A percentile compares a stretch with the other conserved stretches of the same genome.
Conservation (phyloP, 2,329 filamentous ascomycete genomes). For the Phyllosticta citrichinensis region DNA sequence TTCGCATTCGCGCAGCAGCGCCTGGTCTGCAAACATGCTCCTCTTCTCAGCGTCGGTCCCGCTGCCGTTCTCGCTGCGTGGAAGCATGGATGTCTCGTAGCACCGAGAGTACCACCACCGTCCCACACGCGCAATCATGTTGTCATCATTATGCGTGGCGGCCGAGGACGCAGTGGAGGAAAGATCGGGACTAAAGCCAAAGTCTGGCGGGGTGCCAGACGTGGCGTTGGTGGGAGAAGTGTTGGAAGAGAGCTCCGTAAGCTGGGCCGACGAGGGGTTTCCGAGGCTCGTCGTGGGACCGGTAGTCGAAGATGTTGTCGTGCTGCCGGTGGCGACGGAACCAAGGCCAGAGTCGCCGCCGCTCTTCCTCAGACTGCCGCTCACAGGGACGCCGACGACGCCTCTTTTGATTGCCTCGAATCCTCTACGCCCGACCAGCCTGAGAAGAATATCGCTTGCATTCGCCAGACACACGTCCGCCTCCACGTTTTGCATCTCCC, state of each 20-base stretch:
- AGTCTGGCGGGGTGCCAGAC: constrained; percentile 23
- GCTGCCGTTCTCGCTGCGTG: constrained; percentile 36
- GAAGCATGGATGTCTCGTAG: constrained; percentile 52
- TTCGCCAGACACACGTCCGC: constrained; percentile 50
- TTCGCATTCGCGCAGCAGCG: constrained; percentile 73
- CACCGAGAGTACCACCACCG: constrained; percentile 95
- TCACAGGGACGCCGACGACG: constrained; percentile 67
- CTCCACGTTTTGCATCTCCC: constrained; percentile 53
- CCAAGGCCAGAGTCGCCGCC: neutral
- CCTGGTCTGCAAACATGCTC: constrained; percentile 59
- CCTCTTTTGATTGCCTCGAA: constrained; percentile 67
- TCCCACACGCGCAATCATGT: constrained; percentile 82
- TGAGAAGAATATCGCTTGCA: constrained; percentile 43
- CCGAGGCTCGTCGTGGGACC: neutral
- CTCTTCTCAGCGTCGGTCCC: constrained; percentile 16
- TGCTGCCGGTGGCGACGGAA: neutral
- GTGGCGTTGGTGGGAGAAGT: neutral
- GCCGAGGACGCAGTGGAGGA: neutral
- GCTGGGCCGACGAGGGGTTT: neutral
- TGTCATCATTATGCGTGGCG: constrained; percentile 53
- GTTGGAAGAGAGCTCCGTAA: neutral
- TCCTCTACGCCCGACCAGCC: constrained; percentile 56
- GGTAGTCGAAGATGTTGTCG: neutral
- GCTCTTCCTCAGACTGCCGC: constrained; percentile 33
- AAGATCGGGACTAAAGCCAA: constrained; percentile 51